These are phyloP conservation scores for Phialophora chinensis DNA, from an alignment of 2,329 filamentous ascomycete genomes.

Conservation along the genomic window DNA sequence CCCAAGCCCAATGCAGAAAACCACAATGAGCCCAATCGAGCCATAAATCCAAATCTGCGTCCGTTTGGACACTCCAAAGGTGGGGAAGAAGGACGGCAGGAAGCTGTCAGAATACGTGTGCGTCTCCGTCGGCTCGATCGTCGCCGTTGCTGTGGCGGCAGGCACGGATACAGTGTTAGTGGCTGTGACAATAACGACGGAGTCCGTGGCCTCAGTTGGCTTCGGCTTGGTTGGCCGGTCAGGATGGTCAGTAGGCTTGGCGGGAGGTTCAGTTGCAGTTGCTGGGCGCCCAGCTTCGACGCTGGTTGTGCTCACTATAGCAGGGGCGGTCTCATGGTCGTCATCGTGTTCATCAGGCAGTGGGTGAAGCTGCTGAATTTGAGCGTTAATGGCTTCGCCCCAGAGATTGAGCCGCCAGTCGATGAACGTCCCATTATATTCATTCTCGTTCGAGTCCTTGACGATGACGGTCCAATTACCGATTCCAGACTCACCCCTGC, in stretches of 20 bases:
- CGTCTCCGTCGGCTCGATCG: slow-evolving; percentile 40
- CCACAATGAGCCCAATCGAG: slow-evolving; percentile 78
- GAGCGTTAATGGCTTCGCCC: slow-evolving; percentile 82
- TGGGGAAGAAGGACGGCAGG: slow-evolving; percentile 85
- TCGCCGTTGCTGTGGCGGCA: slow-evolving; percentile 43
- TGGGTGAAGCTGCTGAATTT: slow-evolving; percentile 75
- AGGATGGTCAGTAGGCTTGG: slow-evolving; percentile 66
- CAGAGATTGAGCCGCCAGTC: slow-evolving; percentile 96
- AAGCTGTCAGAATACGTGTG: slow-evolving; percentile 58
- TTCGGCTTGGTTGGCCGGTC: slow-evolving; percentile 69
- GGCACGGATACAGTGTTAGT: slow-evolving; percentile 42
- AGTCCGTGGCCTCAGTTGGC: slow-evolving; percentile 47
- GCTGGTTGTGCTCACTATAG: slow-evolving; percentile 68
- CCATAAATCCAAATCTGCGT: slow-evolving; percentile 96
- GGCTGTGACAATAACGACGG: slow-evolving; percentile 40
- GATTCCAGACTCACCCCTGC: slow-evolving; percentile 82
- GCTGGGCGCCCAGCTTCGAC: slow-evolving; percentile 43
- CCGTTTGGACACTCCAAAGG: slow-evolving; percentile 83
- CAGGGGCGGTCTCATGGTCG: slow-evolving; percentile 67
- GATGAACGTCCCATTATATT: slow-evolving; percentile 75
- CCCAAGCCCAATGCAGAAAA: slow-evolving; percentile 82
- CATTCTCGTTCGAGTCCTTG: slow-evolving; percentile 81
- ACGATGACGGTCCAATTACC: slow-evolving; percentile 92
- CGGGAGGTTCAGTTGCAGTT: slow-evolving; percentile 53
- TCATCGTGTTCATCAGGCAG: slow-evolving; percentile 85